Base-by-base conservation (phyloP, 2,329 filamentous ascomycete species). In the Dactylella cylindrospora region DNA sequence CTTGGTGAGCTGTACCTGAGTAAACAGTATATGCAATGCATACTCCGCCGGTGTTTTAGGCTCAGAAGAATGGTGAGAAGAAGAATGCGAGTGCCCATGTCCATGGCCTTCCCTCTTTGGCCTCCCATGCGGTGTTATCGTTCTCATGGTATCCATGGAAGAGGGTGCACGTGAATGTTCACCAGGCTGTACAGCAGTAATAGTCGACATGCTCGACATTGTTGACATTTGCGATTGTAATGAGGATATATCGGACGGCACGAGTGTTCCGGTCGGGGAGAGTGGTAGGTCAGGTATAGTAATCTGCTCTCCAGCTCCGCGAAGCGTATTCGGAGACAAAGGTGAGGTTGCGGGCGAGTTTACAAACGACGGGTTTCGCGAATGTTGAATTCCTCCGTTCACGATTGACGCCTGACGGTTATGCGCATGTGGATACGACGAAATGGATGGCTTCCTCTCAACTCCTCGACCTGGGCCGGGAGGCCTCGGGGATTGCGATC, bases 361-460 rank as follows among this genome's bases (percentile, higher is more conserved):
- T 35, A 67, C 67, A 52, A 65, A 68, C 28, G 68, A 70, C 8
- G 67, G 66, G 39, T 66, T 68, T 79, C 69, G 82, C 82, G 81
- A 86, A 74, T 98, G 93, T 73, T 95, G 90, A 67, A 95, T 73
- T 50, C 49, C 84, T 70, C 93, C 91, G 82, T 97, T 88, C 54
- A 97, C 90, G 68, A 97, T 96, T 41, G 91, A 97, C 0, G 91
- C 95, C 76, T 98, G 90, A 51, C 93, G 85, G 74, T 97, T 90
- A 73, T 98, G 90, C 60, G 88, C 88, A 77, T 97, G 85, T 12
- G 78, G 50, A 25, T 64, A 57, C 38, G 59, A 64, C 13, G 59
- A 64, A 31, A 64, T 64, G 20, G 59, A 64, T 13, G 51, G 45
- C 32, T 64, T 64, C 43, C 59, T 51, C 22, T 57, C 51, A 15